Percentiles rank a stretch among this genome's conserved stretches.
These are phyloP conservation scores for Puya raimondii DNA, from an alignment of 176 grass and related monocot species.

Conservation along the genomic window DNA sequence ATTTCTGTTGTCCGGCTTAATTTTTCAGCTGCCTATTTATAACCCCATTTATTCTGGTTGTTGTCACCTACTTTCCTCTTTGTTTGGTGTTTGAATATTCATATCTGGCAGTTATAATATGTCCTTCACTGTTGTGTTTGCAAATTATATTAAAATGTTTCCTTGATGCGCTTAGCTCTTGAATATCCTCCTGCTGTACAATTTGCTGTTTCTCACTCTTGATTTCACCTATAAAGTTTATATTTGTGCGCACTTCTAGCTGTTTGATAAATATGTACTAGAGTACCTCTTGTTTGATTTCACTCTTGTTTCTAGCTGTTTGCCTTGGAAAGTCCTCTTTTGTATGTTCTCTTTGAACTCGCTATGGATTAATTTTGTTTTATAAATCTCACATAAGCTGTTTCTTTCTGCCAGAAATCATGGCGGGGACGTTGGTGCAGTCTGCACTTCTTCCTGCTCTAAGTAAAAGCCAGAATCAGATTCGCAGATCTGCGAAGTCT, in stretches of 20 bases:
- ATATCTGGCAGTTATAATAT: no score
- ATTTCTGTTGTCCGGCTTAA: no score
- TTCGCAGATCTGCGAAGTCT: constrained; percentile 20
- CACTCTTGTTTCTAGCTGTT: no score
- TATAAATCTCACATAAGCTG: neutral
- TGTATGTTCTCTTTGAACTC: neutral
- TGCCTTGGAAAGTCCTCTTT: neutral
- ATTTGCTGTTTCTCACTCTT: neutral
- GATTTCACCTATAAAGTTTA: neutral
- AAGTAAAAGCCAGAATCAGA: constrained; percentile 23
- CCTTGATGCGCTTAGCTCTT: neutral
- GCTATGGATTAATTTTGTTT: neutral
- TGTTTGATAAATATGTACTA: neutral
- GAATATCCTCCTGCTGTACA: neutral
- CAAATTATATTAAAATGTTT: neutral
- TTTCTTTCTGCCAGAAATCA: constrained; percentile 14
- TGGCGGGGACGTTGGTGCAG: constrained; percentile 77
- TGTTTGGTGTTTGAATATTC: no score
- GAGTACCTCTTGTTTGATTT: neutral
- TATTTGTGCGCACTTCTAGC: neutral
- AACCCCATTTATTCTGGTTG: no score
- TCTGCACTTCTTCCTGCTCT: constrained; percentile 44
- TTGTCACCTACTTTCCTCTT: no score
- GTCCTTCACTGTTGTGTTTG: neutral
- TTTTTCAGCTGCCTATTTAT: no score